phyloP scores from a whole-genome alignment of 1,139 yeast genomes.

The Yamadazyma jaroonii region DNA sequence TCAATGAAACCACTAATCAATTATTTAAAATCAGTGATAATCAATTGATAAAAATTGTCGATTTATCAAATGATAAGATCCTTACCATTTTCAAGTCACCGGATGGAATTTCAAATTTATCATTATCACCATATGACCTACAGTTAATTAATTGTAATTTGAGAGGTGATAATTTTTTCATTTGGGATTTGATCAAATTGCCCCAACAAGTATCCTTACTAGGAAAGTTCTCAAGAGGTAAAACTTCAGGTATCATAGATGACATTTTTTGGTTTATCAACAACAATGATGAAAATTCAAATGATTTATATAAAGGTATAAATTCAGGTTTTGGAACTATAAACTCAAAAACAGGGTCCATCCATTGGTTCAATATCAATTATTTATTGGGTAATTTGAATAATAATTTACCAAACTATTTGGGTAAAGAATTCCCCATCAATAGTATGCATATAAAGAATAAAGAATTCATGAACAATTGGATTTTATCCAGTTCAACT shows the following conservation, averaged over 20 bases:
- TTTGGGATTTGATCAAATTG: constrained; percentile 62
- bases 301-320: constrained; percentile 19
- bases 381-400: constrained; percentile 34
- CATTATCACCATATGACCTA: constrained; percentile 62
- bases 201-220: constrained; percentile 51
- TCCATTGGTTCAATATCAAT: constrained; percentile 59
- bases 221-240: constrained; percentile 64
- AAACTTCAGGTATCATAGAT: constrained; percentile 55
- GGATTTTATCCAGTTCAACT: constrained; percentile 34
- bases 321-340: constrained; percentile 54
- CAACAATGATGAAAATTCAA: constrained; percentile 14
- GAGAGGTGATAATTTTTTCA: constrained; percentile 61
- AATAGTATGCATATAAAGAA: constrained; percentile 1
- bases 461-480: constrained; percentile 32
- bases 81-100: constrained; percentile 58
- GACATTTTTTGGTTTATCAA: constrained; percentile 55
- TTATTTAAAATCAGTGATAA: constrained; percentile 23
- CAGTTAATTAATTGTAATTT: constrained; percentile 54
- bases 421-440: constrained; percentile 16
- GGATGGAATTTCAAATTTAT: constrained; percentile 59
- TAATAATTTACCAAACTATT: constrained; percentile 20
- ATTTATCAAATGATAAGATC: constrained; percentile 41
- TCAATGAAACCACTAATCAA: constrained; percentile 25
- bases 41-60: constrained; percentile 42
- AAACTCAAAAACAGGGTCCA: constrained; percentile 55